Conservation (phyloP, 768 basidiomycete species). For the Tulasnella calospora region DNA sequence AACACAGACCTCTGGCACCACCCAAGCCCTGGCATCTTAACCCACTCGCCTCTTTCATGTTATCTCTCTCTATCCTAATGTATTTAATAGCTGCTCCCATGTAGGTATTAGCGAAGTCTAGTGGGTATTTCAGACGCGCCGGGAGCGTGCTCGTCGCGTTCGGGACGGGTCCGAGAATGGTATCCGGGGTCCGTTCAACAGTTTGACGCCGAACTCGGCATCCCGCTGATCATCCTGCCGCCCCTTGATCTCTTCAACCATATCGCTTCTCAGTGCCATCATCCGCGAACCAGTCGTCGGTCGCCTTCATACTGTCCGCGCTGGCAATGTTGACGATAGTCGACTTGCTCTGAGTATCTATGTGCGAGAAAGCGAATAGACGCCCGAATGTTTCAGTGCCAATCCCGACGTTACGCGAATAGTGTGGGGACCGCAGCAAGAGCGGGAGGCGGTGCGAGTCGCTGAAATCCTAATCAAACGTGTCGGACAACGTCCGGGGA, state of each 20-base stretch:
- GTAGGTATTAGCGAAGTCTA: background rate
- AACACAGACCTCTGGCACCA: constrained; percentile 6
- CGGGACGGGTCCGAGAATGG: background rate
- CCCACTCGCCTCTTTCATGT: background rate
- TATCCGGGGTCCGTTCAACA: background rate
- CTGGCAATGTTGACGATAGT: constrained; percentile 68
- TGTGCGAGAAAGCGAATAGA: background rate
- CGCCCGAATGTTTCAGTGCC: constrained; percentile 8
- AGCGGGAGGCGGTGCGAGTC: background rate
- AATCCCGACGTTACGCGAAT: background rate
- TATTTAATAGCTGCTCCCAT: background rate
- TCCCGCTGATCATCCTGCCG: background rate
- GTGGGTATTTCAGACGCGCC: background rate
- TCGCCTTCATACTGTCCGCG: constrained; percentile 50
- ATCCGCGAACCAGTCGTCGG: constrained; percentile 67
- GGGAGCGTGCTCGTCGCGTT: background rate
- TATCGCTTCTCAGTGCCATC: constrained; percentile 51
- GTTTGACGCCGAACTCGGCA: background rate
- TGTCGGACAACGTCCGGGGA: background rate
- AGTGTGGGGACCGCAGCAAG: constrained; percentile 13
- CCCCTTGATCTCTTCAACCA: constrained; percentile 41
- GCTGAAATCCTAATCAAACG: background rate
- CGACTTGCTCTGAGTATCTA: constrained; percentile 84
- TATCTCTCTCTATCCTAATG: background rate
- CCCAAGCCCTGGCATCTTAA: background rate